Evolutionary conservation across 2,329 filamentous ascomycete species (phyloP).

Genomic region (Aspergillus ibericus): DNA sequence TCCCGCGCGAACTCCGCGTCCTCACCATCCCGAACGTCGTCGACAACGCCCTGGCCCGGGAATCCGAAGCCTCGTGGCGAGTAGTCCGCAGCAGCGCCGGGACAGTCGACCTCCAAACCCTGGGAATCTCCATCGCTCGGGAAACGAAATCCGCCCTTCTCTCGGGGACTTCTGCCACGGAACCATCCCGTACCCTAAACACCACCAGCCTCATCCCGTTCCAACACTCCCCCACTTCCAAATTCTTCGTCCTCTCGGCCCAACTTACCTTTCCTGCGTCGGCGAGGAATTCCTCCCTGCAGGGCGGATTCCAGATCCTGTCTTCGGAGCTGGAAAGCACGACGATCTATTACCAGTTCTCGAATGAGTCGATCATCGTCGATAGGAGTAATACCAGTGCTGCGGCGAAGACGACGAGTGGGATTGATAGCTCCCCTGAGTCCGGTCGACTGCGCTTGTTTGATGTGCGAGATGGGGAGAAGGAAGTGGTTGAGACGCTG

Average conservation of each 20-base stretch:
- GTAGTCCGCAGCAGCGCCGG: slow-evolving; percentile 1
- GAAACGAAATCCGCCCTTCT: slow-evolving; percentile 16
- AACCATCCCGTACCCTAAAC: slow-evolving; percentile 2
- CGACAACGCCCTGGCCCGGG: slow-evolving; percentile 13
- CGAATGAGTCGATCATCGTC: slow-evolving; percentile 21
- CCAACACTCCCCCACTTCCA: slow-evolving; percentile 6
- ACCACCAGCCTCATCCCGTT: slow-evolving; percentile 3
- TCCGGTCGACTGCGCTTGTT: slow-evolving; percentile 18
- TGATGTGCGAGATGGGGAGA: slow-evolving; percentile 7
- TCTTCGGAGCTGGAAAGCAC: slow-evolving; percentile 16
- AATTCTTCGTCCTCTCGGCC: slow-evolving; percentile 13
- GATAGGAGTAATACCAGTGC: slow-evolving; percentile 21
- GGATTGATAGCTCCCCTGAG: slow-evolving; percentile 10
- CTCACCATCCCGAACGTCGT: slow-evolving; percentile 14
- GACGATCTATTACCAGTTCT: slow-evolving; percentile 22
- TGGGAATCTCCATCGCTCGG: slow-evolving; percentile 19
- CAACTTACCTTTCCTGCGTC: slow-evolving; percentile 9
- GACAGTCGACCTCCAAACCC: slow-evolving; percentile 13
- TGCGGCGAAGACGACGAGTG: slow-evolving; percentile 12
- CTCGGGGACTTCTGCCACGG: background rate
- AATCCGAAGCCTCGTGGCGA: slow-evolving; percentile 10
- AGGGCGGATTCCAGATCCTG: slow-evolving; percentile 19
- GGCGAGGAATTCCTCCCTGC: slow-evolving; percentile 4
- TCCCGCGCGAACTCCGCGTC: slow-evolving; percentile 17
- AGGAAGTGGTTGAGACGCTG: slow-evolving; percentile 14